These are phyloP conservation scores for Ricinus communis DNA, from an alignment of 345 rosid species.

Conservation along the genomic window DNA sequence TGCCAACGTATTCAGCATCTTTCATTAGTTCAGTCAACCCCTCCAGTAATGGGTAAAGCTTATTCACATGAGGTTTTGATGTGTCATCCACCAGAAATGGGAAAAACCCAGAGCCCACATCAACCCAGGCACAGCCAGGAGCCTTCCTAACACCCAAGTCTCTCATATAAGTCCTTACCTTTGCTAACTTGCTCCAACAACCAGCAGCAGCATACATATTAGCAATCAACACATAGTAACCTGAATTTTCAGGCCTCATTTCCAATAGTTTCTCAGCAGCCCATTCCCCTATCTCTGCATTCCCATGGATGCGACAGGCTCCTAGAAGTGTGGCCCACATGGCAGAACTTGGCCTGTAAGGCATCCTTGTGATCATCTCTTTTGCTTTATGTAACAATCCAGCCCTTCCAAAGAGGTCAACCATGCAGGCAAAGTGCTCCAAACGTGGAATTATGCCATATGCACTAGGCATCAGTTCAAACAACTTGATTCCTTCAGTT, in stretches of 20 bases:
- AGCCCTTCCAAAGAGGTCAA: slow-evolving; percentile 77
- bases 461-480: slow-evolving; percentile 42
- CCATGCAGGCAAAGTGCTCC: slow-evolving; percentile 75
- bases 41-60: slow-evolving; percentile 53
- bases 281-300: slow-evolving; percentile 68
- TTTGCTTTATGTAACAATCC: slow-evolving; percentile 58
- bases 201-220: slow-evolving; percentile 75
- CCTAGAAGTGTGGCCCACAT: slow-evolving; percentile 73
- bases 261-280: slow-evolving; percentile 68
- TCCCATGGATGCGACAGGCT: slow-evolving; percentile 62
- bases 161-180: slow-evolving; percentile 68
- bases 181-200: slow-evolving; percentile 60
- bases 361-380: slow-evolving; percentile 55
- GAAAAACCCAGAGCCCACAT: slow-evolving; percentile 49
- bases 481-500: slow-evolving; percentile 51
- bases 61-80: slow-evolving; percentile 39
- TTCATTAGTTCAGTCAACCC: slow-evolving; percentile 63
- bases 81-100: slow-evolving; percentile 63
- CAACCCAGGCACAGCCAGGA: slow-evolving; percentile 77
- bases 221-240: slow-evolving; percentile 70
- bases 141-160: slow-evolving; percentile 59
- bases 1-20: slow-evolving; percentile 27
- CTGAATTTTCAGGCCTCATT: slow-evolving; percentile 59
- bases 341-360: slow-evolving; percentile 50
- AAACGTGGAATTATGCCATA: slow-evolving; percentile 49